Percentiles rank a stretch among this genome's conserved stretches.
Conservation (phyloP, 2,329 filamentous ascomycete genomes). For the Xylaria sp. region DNA sequence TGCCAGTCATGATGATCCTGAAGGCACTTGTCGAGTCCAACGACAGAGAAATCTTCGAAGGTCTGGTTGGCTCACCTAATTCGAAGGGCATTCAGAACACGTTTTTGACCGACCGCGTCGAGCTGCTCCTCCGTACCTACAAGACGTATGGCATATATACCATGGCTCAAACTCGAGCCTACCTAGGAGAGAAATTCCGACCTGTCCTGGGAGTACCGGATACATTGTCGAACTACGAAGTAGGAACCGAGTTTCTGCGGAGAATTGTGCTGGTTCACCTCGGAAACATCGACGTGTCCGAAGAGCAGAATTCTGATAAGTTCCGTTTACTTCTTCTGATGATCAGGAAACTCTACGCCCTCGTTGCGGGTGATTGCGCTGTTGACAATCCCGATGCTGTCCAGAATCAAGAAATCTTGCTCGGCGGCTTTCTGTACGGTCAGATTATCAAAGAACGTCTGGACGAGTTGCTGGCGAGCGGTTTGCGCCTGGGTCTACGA, state of each 20-base stretch:
- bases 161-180: constrained; percentile 74
- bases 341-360: constrained; percentile 88
- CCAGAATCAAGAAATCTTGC: constrained; percentile 89
- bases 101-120: constrained; percentile 90
- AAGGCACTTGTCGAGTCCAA: constrained; percentile 95
- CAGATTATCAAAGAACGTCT: constrained; percentile 94
- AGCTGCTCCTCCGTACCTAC: constrained; percentile 87
- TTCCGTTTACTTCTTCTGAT: constrained; percentile 93
- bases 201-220: constrained; percentile 79
- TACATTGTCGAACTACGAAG: constrained; percentile 80
- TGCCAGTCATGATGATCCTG: constrained; percentile 93
- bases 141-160: constrained; percentile 83
- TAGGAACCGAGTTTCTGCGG: constrained; percentile 83
- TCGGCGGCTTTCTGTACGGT: constrained; percentile 89
- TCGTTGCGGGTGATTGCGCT: constrained; percentile 87
- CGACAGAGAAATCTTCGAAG: constrained; percentile 92
- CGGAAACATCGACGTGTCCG: constrained; percentile 77
- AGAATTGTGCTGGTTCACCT: constrained; percentile 89
- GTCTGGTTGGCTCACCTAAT: constrained; percentile 71
- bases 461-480: constrained; percentile 72
- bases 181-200: constrained; percentile 86
- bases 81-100: constrained; percentile 80
- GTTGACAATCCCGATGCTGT: constrained; percentile 95
- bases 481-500: constrained; percentile 47
- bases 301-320: constrained; percentile 82